Conservation (phyloP, 768 basidiomycete genomes). For the Panellus pusillus region DNA sequence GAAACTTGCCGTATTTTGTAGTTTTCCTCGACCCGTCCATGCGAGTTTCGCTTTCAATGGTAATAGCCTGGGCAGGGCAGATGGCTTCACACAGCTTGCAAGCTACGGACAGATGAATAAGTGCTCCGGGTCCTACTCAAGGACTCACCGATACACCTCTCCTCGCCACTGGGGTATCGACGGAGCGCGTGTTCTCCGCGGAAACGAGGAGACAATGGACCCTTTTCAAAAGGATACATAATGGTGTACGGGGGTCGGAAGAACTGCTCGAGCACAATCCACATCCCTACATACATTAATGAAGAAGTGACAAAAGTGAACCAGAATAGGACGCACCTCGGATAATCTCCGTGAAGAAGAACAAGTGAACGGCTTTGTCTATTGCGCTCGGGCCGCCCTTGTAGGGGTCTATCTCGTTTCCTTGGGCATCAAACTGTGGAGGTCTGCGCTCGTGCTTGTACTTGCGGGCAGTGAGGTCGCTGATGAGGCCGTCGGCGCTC, state of each 20-base stretch:
- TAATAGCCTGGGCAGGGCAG: conserved; percentile 98
- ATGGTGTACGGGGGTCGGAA: conserved; percentile 97
- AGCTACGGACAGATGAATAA: conserved; percentile 46
- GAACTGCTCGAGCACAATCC: conserved; percentile 91
- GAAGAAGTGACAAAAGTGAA: conserved; percentile 1
- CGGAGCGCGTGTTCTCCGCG: conserved; percentile 97
- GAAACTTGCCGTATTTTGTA: conserved; percentile 85
- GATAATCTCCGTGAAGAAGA: conserved; percentile 99
- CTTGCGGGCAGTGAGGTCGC: conserved; percentile 35
- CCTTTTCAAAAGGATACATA: conserved; percentile 98
- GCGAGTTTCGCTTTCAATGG: conserved; percentile 97
- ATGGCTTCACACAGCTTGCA: conserved; percentile 99
- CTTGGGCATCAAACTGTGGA: conserved; percentile 39
- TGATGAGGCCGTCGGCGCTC: conserved; percentile 35
- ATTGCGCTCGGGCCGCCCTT: conserved; percentile 83
- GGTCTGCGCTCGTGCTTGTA: conserved; percentile 26
- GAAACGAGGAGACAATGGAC: conserved; percentile 95
- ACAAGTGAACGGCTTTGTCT: conserved; percentile 93
- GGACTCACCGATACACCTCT: conserved; percentile 92
- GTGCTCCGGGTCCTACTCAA: background rate
- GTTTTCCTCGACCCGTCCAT: conserved; percentile 95
- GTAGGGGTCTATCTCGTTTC: conserved; percentile 65
- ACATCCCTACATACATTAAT: conserved; percentile 72
- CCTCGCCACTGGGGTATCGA: conserved; percentile 96
- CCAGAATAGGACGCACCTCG: conserved; percentile 62